Evolutionary conservation across 2,329 filamentous ascomycete genomes (phyloP), one percentile per base, ranked within the genome.

Genomic region (Myriosclerotinia curreyana): DNA sequence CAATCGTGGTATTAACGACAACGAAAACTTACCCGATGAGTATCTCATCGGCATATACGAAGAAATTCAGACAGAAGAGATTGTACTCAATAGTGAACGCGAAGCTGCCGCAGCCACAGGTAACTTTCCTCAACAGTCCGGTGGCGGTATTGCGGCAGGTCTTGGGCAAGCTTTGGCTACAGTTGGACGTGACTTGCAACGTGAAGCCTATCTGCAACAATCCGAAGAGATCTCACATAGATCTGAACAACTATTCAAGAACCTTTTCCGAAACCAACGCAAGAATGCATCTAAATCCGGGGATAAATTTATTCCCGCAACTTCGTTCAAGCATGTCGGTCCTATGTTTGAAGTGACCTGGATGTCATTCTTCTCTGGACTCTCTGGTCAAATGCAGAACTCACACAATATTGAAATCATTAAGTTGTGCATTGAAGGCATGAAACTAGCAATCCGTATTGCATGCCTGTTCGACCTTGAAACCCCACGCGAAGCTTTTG

Each of bases 261-360:
- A 91, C 65, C 81, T 99, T 44, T 91, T 98, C 74, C 89, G 92
- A 71, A 93, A 91, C 59, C 95, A 99, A 76, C 87, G 91, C 58
- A 88, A 87, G 72, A 95, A 91, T 66, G 86, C 91, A 1, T 79
- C 89, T 50, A 89, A 89, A 69, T 75, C 83, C 74, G 78, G 86
- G 14, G n/a, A 77, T 76, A 77, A 87, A 80, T 99, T 95, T 76
- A 96, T 99, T 62, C 90, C 92, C 1, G 95, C 95, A 4, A 95
- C 92, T 1, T 98, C 93, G 0, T 93, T 92, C 75, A 94, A 92
- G 71, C 95, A 99, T 75, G 90, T 97, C 58, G 95, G 95, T 0
- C 92, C 95, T 0, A 99, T 99, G 95, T 98, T 99, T 74, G 93
- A 96, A 72, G 92, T 96, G 31, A 96, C 92, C 0, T 99, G 95